Evolutionary conservation across 2,329 filamentous ascomycete species (phyloP).

Genomic region (Aspergillus awamori): DNA sequence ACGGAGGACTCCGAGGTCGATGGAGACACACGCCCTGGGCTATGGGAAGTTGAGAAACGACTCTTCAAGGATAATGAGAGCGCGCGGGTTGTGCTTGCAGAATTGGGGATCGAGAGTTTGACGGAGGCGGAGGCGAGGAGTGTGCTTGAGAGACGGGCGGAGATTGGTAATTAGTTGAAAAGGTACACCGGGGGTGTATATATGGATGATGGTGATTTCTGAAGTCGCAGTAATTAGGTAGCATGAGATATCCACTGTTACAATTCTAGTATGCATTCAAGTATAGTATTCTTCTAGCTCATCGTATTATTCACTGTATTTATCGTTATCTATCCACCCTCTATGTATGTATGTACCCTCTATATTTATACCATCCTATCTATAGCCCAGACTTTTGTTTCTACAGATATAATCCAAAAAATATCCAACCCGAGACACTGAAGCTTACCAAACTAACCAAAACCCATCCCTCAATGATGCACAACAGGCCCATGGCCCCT

Average conservation of each 20-base stretch:
- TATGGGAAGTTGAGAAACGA: slow-evolving; percentile 53
- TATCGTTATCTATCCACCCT: background rate
- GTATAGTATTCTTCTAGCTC: background rate
- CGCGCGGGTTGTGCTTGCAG: slow-evolving; percentile 48
- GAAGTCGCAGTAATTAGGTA: too few species aligned
- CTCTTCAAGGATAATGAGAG: slow-evolving; percentile 53
- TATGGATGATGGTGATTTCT: background rate
- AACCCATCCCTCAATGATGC: slow-evolving; percentile 15
- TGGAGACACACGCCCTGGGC: slow-evolving; percentile 21
- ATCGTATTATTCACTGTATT: too few species aligned
- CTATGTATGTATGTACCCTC: background rate
- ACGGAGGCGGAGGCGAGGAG: slow-evolving; percentile 51
- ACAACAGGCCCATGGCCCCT: slow-evolving; percentile 41
- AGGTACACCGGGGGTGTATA: background rate
- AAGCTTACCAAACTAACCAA: background rate
- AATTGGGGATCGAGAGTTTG: slow-evolving; percentile 47
- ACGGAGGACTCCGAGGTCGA: slow-evolving; percentile 15
- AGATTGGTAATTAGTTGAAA: slow-evolving; percentile 40
- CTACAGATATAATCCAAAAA: background rate
- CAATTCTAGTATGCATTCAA: background rate
- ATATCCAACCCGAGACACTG: too few species aligned
- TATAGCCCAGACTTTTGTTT: too few species aligned
- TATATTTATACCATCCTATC: background rate
- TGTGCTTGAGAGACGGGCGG: slow-evolving; percentile 50
- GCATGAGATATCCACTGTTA: slow-evolving; percentile 11